Evolutionary conservation across 257 asterid genomes (phyloP), one percentile per base, ranked within the genome.

Genomic region (Mentha longifolia): DNA sequence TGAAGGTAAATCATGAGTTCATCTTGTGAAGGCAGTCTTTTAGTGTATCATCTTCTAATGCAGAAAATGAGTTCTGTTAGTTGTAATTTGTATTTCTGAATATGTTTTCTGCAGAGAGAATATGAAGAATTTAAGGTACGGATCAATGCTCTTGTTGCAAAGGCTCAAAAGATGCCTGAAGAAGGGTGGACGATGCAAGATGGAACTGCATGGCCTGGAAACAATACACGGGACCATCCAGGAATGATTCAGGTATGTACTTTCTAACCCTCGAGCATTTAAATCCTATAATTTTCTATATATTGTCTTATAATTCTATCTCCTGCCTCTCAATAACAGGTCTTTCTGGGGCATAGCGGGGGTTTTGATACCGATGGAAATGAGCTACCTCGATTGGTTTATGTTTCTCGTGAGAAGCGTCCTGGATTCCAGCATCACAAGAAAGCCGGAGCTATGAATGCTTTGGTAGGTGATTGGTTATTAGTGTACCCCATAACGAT

Each of bases 181-280:
- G 95, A 88, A 77, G 95, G 95, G 68, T 88, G 95, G 95, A 86
- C 90, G 42, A 88, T 88, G 95, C 88, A 83, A 85, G 95, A 88
- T 59, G 95, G 95, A 76, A 88, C 92, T 61, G 39, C 92, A 60
- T 88, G 95, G 95, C 95, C 95, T 25, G 95, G 92, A 76, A 88
- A 88, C 77, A 87, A 85, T 78, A 73, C 89, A 45, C 69, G 92
- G 58, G 92, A 86, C 80, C 92, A 86, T 73, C 92, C 92, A 3
- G 92, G 92, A 86, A 86, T 86, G 92, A 86, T 86, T 66, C 92
- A 86, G 83, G 92, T 86, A 64, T 28, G 3, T n/a, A 5, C 17
- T 30, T 20, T 70, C n/a, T 45, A 20, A 35, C 57, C 52, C 61
- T 52, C 31, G 35, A 31, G 37, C 41, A 39, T 64, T 61, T 22